Evolutionary conservation across 148 eudicot species (phyloP), one percentile per base, ranked within the genome.

Genomic region (Beta vulgaris): DNA sequence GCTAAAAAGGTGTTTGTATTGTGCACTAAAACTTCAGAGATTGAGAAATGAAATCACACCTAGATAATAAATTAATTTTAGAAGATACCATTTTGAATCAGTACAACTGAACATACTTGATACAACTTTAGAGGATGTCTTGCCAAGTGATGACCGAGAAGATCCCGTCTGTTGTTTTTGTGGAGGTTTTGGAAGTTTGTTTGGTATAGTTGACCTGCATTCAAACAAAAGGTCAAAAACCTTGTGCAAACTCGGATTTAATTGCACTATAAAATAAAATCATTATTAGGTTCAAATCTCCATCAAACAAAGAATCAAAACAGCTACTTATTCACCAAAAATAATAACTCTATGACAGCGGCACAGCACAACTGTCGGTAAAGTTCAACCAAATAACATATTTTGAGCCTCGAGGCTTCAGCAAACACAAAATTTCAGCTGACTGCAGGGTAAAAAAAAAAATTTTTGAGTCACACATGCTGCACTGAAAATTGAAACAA

Each of bases 131-230:
- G 88, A 75, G 69, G 91, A 73, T 70, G 84, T 75, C 76, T 80
- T 87, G 64, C 80, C 80, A 55, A 81, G 63, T 61, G 93, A 84
- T 71, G 76, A 71, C 69, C 75, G 90, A 64, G 88, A 82, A 74
- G 90, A 82, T 77, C 84, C 85, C 21, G 83, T 29, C 25, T 51
- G 84, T 62, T 77, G 93, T 86, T 83, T 91, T 71, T 69, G 79
- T 73, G 90, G 87, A 58, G 96, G 88, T 77, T 79, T 91, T 36
- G 96, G 97, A 75, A 88, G 80, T 82, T 86, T 90, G 54, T 80
- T 68, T 40, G 90, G 87, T 64, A 87, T 48, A 70, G 65, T 72
- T 67, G 77, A 46, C 87, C 98, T 94, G 91, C 75, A 83, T 37
- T 31, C 11, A 43, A 72, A 36, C 12, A 39, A 71, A 68, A 35